Percentiles rank a stretch among this genome's conserved stretches.
phyloP scores from a whole-genome alignment of 345 rosid genomes.

The Mercurialis annua region DNA sequence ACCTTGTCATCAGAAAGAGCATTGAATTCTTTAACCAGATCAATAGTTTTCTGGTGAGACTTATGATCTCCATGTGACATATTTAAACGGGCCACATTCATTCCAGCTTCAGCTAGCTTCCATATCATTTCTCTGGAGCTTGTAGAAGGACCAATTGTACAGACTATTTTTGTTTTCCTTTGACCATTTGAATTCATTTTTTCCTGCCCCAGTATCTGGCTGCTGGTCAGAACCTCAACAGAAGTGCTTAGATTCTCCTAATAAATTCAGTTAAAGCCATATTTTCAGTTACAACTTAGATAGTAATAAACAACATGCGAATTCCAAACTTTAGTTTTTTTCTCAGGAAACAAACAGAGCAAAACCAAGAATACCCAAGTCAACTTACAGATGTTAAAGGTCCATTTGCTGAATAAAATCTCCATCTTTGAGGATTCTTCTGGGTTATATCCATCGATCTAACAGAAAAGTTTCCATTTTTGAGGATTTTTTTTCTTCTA shows the following conservation, averaged over 20 bases:
- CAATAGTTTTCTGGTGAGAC: conserved; percentile 82
- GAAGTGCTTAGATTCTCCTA: conserved; percentile 43
- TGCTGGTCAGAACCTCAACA: conserved; percentile 31
- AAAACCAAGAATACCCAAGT: neutral
- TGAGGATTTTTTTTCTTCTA: conserved; percentile 8
- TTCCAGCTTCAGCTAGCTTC: conserved; percentile 89
- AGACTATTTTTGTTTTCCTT: conserved; percentile 90
- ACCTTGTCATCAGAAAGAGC: conserved; percentile 75
- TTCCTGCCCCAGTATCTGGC: conserved; percentile 28
- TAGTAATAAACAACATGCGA: neutral
- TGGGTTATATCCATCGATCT: conserved; percentile 39
- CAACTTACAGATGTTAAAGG: conserved; percentile 43
- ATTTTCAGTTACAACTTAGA: neutral
- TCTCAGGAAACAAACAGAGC: neutral
- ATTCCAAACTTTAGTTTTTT: neutral
- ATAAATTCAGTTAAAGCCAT: conserved; percentile 14
- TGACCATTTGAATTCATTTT: conserved; percentile 29
- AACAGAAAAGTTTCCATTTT: conserved; percentile 31
- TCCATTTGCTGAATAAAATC: conserved; percentile 36
- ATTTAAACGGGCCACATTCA: conserved; percentile 94
- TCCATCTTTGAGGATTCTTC: conserved; percentile 15
- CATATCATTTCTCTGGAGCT: conserved; percentile 93
- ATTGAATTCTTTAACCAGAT: conserved; percentile 88
- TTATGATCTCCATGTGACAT: conserved; percentile 98
- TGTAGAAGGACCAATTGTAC: conserved; percentile 95